Evolutionary conservation across 75 land plant species (phyloP), one percentile per base, ranked within the genome.

Genomic region (Pinus taeda): DNA sequence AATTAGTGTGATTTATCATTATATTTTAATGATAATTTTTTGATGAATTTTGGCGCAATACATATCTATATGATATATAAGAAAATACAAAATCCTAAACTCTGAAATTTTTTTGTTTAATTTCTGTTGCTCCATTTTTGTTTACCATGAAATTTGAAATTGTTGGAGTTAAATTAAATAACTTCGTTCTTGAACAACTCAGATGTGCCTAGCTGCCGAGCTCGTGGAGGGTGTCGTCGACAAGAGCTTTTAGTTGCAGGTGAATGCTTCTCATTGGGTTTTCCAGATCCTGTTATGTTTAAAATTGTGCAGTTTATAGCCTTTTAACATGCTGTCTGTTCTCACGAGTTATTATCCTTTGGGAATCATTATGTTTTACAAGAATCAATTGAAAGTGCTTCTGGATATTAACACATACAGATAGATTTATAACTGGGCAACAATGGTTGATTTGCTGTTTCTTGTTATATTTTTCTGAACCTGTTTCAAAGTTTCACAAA

Each of bases 181-280:
- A 9, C 55, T 49, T 49, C 55, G 55, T 18, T 65, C 15, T 15
- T 4, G 0, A 11, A 13, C 39, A 39, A 56, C 6, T 12, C 74
- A 73, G 74, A 57, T 73, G 22, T 56, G 45, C 26, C 74, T 11
- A 12, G 1, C 15, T 73, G 74, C 58, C 30, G 20, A 55, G 30
- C 1, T 73, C 33, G 59, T 22, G 59, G 58, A 73, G 58, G 22
- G 56, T 73, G 74, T 17, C 74, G 36, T 3, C 74, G 58, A 26
- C 74, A 57, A 56, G 59, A 49, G 21, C 59, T 15, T 55, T 56
- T 53, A 29, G 1, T 73, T n/a, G 74, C 55, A 73, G 74, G 74
- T 73, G 36, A 14, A 29, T 15, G 62, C n/a, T 20, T 60, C 20
- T 60, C 62, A 60, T 60, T 18, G 22, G 22, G 21, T 3, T 60